Evolutionary conservation across 2,329 filamentous ascomycete genomes (phyloP).

Genomic region (Escovopsis weberi): DNA sequence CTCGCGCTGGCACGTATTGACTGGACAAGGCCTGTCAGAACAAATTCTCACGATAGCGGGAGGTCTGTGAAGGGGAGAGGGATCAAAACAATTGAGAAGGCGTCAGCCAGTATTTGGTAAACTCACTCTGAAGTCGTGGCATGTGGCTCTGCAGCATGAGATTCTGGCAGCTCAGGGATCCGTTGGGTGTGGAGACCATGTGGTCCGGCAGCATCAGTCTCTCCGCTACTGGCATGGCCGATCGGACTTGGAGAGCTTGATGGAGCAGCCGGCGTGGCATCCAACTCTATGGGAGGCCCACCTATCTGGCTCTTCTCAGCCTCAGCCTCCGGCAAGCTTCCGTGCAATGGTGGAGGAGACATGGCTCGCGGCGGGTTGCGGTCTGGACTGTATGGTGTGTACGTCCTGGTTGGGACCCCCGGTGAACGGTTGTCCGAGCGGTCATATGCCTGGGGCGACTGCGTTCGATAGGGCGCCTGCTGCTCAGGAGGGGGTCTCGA

Average conservation of each 20-base stretch:
- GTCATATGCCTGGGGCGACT: slow-evolving; percentile 16
- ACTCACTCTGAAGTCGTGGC: slow-evolving; percentile 51
- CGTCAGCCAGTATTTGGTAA: background rate
- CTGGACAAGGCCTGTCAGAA: slow-evolving; percentile 10
- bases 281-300: slow-evolving; percentile 68
- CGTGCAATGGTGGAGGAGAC: slow-evolving; percentile 47
- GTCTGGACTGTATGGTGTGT: slow-evolving; percentile 30
- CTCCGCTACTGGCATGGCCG: slow-evolving; percentile 43
- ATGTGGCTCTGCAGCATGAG: slow-evolving; percentile 52
- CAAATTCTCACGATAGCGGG: no score
- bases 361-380: slow-evolving; percentile 42
- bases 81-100: background rate
- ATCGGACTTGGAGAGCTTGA: slow-evolving; percentile 30
- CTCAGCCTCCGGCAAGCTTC: slow-evolving; percentile 22
- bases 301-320: slow-evolving; percentile 16
- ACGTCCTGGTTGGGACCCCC: slow-evolving; percentile 12
- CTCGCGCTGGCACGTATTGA: slow-evolving; percentile 40
- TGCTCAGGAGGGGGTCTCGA: slow-evolving; percentile 22
- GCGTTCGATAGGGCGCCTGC: slow-evolving; percentile 24
- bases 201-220: slow-evolving; percentile 61
- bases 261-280: slow-evolving; percentile 40
- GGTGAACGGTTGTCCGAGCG: slow-evolving; percentile 14
- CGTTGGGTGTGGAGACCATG: slow-evolving; percentile 50
- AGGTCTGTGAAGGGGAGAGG: no score
- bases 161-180: slow-evolving; percentile 28